Percentiles rank a stretch among this genome's conserved stretches.
Conservation (phyloP, 2,329 filamentous ascomycete species). For the Hansfordia pulvinata region DNA sequence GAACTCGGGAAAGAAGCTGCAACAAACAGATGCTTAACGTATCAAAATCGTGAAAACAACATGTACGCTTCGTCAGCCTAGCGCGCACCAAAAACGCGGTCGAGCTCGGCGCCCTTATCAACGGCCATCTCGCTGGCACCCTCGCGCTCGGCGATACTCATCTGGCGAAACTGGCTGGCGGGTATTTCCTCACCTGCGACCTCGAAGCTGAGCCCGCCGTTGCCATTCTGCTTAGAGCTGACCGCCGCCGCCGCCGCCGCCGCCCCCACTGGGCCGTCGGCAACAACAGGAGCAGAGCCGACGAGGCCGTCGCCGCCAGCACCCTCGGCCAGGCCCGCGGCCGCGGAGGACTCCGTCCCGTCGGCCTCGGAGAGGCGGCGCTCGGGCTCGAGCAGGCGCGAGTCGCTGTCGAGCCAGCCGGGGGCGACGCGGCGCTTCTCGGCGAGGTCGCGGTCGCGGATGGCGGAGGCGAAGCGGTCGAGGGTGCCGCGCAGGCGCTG, state of each 20-base stretch:
- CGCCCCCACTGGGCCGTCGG: no score
- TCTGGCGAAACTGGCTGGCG: slow-evolving; percentile 15
- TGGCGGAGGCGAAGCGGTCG: slow-evolving; percentile 54
- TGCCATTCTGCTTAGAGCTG: slow-evolving; percentile 9
- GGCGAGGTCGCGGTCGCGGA: slow-evolving; percentile 52
- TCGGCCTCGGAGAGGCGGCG: slow-evolving; percentile 26
- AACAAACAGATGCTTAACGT: no score
- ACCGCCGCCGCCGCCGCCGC: slow-evolving; percentile 7
- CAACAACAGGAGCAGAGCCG: slow-evolving; percentile 3
- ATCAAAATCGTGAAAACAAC: no score
- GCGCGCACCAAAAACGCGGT: slow-evolving; percentile 45
- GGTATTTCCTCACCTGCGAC: no score
- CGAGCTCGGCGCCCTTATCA: slow-evolving; percentile 41
- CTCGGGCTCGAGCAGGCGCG: slow-evolving; percentile 55
- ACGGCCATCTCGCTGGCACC: slow-evolving; percentile 23
- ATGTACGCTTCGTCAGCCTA: no score
- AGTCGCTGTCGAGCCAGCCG: slow-evolving; percentile 68
- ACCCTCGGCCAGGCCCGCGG: slow-evolving; percentile 18
- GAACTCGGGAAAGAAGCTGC: no score
- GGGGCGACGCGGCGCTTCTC: slow-evolving; percentile 72
- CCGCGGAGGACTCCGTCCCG: no score
- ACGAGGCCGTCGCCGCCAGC: slow-evolving; percentile 33
- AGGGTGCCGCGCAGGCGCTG: slow-evolving; percentile 57
- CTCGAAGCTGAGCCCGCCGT: no score
- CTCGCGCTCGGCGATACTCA: slow-evolving; percentile 12